A percentile compares a stretch with the other conserved stretches of the same genome.
These are phyloP conservation scores for Metschnikowia shivogae DNA, from an alignment of 805 yeast species.

Conservation along the genomic window DNA sequence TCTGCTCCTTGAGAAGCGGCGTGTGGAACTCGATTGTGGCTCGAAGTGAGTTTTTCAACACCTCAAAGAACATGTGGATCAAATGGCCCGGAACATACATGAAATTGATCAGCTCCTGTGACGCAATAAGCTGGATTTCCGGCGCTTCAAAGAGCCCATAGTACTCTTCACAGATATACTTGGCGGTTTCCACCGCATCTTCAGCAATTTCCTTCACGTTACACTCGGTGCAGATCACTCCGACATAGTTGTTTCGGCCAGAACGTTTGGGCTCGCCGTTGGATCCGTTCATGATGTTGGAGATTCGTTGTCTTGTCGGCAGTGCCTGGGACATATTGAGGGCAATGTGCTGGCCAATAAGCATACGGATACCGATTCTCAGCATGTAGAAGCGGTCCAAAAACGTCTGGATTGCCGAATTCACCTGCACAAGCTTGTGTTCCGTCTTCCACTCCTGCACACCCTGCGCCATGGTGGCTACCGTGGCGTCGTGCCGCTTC, in stretches of 20 bases:
- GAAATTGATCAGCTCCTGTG: conserved; percentile 65
- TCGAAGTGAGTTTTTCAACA: conserved; percentile 77
- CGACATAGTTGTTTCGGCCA: conserved; percentile 62
- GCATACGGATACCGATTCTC: conserved; percentile 87
- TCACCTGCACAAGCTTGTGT: conserved; percentile 48
- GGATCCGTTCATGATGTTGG: conserved; percentile 33
- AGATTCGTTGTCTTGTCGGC: conserved; percentile 36
- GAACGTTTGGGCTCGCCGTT: conserved; percentile 11
- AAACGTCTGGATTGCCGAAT: conserved; percentile 72
- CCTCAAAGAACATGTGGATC: conserved; percentile 87
- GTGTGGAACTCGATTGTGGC: conserved; percentile 85
- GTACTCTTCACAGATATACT: conserved; percentile 87
- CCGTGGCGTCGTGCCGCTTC: conserved; percentile 87
- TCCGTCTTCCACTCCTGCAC: conserved; percentile 81
- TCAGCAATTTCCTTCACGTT: conserved; percentile 78
- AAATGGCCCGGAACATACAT: conserved; percentile 93
- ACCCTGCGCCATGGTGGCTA: conserved; percentile 87
- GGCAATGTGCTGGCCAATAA: conserved; percentile 92
- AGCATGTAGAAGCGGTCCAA: conserved; percentile 86
- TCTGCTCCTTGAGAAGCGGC: conserved; percentile 39
- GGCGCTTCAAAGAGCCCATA: conserved; percentile 87
- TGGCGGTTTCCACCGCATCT: conserved; percentile 86
- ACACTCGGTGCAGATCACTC: conserved; percentile 82
- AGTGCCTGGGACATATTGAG: conserved; percentile 60
- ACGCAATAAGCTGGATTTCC: conserved; percentile 71